Conservation (phyloP, 139 green algal species). For the Desmodesmus armatus region DNA sequence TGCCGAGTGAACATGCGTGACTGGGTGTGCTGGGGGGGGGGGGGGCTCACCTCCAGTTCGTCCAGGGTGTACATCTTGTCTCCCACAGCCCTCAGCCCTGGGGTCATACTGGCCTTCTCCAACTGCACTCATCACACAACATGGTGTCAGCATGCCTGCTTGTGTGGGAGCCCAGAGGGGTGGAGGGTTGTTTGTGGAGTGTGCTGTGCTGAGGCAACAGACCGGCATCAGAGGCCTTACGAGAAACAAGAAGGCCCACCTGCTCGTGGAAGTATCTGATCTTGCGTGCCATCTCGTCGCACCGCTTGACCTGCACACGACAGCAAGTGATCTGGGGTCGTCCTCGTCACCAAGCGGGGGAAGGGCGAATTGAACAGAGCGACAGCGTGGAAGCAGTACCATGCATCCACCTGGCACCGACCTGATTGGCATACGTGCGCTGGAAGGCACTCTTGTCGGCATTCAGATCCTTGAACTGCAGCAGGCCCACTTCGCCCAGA, state of each 20-base stretch:
- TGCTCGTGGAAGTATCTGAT: constrained; percentile 95
- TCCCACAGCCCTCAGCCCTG: constrained; percentile 31
- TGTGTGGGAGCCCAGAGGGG: not conserved
- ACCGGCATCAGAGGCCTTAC: no score
- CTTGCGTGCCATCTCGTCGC: constrained; percentile 96
- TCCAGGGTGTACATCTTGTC: constrained; percentile 65
- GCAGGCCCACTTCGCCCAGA: constrained; percentile 89
- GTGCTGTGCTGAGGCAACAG: no score
- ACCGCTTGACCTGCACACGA: constrained; percentile 91
- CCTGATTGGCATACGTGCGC: constrained; percentile 93
- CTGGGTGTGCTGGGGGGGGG: no score
- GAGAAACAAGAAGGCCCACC: no score
- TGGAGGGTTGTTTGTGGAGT: not conserved
- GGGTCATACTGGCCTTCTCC: constrained; percentile 74
- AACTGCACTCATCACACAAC: constrained; percentile 54
- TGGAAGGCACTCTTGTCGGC: constrained; percentile 92
- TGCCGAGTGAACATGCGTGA: no score
- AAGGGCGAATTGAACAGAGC: not conserved
- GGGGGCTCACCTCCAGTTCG: constrained; percentile 83
- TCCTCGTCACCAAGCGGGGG: not conserved
- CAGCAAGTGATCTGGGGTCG: not conserved
- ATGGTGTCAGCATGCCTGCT: not conserved
- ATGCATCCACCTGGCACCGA: no score
- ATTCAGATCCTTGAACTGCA: constrained; percentile 97
- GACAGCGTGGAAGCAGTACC: not conserved